Evolutionary conservation across 1,139 yeast genomes (phyloP), one percentile per base, ranked within the genome.

Genomic region (Candida dubliniensis): DNA sequence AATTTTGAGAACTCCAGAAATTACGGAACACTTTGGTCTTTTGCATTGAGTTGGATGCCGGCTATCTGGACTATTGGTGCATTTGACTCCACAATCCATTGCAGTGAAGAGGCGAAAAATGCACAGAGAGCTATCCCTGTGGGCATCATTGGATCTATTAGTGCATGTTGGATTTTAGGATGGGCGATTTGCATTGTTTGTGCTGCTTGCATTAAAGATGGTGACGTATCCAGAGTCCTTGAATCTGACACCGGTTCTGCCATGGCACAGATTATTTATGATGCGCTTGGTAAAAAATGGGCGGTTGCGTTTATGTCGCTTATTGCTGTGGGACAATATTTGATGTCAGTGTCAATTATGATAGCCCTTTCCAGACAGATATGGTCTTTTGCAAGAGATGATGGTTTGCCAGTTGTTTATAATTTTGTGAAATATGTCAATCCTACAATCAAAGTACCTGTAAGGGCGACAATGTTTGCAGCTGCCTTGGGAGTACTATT

Each of bases 11-110:
- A 84, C 57, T 64, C 63, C 35, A 67, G 83, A 23, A 75, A 69
- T 36, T 86, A 89, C 85, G 70, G 79, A 11, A 61, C 66, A 14
- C 90, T 89, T n/a, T 84, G 87, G 86, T 75, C 81, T 39, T 81
- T 79, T 58, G 61, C 78, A 52, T 61, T 79, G 40, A 71, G 82
- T 13, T 77, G 84, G 76, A 75, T 82, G 74, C 82, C 87, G 1
- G 83, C 86, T 1, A 77, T 78, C 41, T 80, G 85, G 85, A 77
- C 82, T 12, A 79, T 80, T 54, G 82, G 83, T 50, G 82, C 87
- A 0, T 84, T 82, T 57, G 91, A 84, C 59, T 78, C 86, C 5
- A 82, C 85, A 52, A 81, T 84, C 40, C 91, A 84, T 61, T 79
- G 83, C 77, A 74, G 83, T 25, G 93, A 85, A 60, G 91, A 85